Percentiles rank a stretch among this genome's conserved stretches.
Conservation (phyloP, 2,329 filamentous ascomycete genomes). For the Pyrenochaeta sp. region DNA sequence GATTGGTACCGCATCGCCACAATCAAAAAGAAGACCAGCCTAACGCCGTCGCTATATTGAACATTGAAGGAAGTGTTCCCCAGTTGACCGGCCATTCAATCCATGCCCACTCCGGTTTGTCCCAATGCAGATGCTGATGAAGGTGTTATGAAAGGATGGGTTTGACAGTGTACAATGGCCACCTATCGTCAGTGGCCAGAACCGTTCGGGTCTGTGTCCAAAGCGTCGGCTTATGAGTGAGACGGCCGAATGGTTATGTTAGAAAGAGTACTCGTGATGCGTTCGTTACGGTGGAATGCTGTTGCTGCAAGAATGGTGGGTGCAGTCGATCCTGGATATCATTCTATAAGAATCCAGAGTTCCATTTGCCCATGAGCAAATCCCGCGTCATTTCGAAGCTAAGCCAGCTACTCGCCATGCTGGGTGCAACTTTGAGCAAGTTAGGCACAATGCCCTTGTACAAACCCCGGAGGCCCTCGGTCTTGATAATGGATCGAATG, state of each 20-base stretch:
- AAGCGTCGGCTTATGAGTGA: not conserved
- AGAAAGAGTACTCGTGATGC: slow-evolving; percentile 9
- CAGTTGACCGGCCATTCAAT: not conserved
- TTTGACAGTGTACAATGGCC: slow-evolving; percentile 16
- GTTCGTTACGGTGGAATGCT: not conserved
- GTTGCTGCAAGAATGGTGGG: not conserved
- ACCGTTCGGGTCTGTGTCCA: not conserved
- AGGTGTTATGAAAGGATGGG: slow-evolving; percentile 8
- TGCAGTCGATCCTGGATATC: slow-evolving; percentile 1
- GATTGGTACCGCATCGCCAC: not conserved
- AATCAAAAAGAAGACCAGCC: not conserved
- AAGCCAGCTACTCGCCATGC: slow-evolving; percentile 98
- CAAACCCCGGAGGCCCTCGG: slow-evolving; percentile 84
- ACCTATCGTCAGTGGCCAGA: not conserved
- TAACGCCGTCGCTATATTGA: slow-evolving; percentile 24
- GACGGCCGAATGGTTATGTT: slow-evolving; percentile 5
- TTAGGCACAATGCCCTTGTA: slow-evolving; percentile 98
- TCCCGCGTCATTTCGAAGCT: slow-evolving; percentile 96
- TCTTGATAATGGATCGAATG: slow-evolving; percentile 77
- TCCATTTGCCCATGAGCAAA: slow-evolving; percentile 68
- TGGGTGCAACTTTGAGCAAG: slow-evolving; percentile 94
- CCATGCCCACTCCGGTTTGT: slow-evolving; percentile 10
- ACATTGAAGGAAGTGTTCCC: not conserved
- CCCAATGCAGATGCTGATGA: slow-evolving; percentile 28
- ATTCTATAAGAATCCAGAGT: slow-evolving; percentile 40